These are phyloP conservation scores for Entomophthora muscae DNA, from an alignment of 371 early-diverging fungal genomes.

Conservation along the genomic window DNA sequence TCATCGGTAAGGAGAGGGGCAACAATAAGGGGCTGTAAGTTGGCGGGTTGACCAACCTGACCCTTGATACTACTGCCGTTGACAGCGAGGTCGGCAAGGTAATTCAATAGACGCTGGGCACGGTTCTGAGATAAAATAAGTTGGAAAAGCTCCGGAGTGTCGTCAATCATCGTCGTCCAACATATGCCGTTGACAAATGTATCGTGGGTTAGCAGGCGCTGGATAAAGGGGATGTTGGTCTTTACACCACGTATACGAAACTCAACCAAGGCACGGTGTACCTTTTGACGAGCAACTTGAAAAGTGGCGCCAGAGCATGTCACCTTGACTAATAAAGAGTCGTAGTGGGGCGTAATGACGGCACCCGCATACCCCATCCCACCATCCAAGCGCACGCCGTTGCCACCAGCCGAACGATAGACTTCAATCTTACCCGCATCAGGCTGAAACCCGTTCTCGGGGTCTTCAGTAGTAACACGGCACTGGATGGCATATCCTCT, in stretches of 20 bases:
- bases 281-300: conserved; percentile 72
- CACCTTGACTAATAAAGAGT: conserved; percentile 87
- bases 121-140: conserved; percentile 57
- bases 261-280: conserved; percentile 71
- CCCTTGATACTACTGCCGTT: conserved; percentile 87
- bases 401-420: conserved; percentile 72
- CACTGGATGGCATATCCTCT: conserved; percentile 87
- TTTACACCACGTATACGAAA: conserved; percentile 93
- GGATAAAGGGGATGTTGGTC: conserved; percentile 88
- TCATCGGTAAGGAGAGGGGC: neutral
- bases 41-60: conserved; percentile 30
- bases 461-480: conserved; percentile 90
- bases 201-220: conserved; percentile 60
- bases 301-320: conserved; percentile 73
- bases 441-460: conserved; percentile 76
- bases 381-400: conserved; percentile 85
- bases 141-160: conserved; percentile 73
- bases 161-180: conserved; percentile 96
- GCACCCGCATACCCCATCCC: conserved; percentile 79
- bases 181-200: conserved; percentile 55
- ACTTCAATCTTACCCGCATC: conserved; percentile 88
- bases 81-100: conserved; percentile 76
- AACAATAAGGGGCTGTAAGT: conserved; percentile 10
- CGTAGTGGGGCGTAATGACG: conserved; percentile 85
- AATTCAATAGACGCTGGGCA: conserved; percentile 71